phyloP scores from a whole-genome alignment of 2,329 filamentous ascomycete species.

The Epicoccum sorghinum region DNA sequence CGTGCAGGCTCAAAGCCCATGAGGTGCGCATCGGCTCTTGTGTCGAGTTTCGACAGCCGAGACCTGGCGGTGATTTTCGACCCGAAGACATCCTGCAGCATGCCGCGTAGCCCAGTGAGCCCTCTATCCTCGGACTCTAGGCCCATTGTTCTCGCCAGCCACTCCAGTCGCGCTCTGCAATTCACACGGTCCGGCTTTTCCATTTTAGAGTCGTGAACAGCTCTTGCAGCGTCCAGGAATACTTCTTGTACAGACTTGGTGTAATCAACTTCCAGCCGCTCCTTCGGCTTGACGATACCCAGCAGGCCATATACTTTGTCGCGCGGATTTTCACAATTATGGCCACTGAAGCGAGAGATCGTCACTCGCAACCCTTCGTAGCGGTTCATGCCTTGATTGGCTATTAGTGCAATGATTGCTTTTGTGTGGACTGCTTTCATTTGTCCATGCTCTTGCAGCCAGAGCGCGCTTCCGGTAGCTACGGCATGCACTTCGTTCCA shows the following conservation, averaged over 20 bases:
- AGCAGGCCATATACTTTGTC: slow-evolving; percentile 3
- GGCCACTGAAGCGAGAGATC: neutral
- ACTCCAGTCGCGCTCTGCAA: neutral
- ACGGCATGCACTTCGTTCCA: neutral
- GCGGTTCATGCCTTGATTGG: neutral
- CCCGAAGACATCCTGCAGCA: neutral
- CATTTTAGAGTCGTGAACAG: neutral
- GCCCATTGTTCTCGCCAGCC: neutral
- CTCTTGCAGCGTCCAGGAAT: neutral
- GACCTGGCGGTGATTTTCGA: neutral
- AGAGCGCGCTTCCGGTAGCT: neutral
- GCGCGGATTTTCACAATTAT: neutral
- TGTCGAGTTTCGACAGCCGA: neutral
- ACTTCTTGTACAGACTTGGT: neutral
- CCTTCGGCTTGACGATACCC: neutral
- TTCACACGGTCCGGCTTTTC: neutral
- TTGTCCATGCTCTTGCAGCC: neutral
- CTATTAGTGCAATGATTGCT: neutral
- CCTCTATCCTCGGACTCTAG: neutral
- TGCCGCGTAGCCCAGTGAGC: neutral
- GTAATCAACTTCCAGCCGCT: neutral
- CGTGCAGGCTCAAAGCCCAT: neutral
- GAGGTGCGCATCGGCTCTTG: neutral
- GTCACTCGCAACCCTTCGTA: neutral
- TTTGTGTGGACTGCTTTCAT: neutral